Conservation (phyloP, 306 rosid species). For the Cucumis melo region DNA sequence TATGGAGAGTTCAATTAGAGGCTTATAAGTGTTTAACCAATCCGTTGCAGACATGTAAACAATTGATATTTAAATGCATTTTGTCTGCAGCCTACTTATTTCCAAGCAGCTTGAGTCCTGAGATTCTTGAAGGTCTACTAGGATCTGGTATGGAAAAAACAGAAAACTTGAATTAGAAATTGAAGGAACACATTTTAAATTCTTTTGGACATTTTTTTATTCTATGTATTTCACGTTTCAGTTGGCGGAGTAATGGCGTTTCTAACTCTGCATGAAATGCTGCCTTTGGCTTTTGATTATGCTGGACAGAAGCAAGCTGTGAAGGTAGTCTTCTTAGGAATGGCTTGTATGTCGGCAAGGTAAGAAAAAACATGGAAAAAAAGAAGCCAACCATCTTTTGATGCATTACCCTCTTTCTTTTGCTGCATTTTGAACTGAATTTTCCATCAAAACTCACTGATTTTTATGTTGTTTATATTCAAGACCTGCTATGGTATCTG, state of each 20-base stretch:
- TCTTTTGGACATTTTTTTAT: constrained; percentile 1
- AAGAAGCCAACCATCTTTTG: neutral
- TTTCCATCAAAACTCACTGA: neutral
- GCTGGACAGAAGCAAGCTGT: constrained; percentile 89
- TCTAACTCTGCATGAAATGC: constrained; percentile 87
- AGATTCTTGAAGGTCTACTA: constrained; percentile 85
- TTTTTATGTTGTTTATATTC: neutral
- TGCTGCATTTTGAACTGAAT: neutral
- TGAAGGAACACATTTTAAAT: neutral
- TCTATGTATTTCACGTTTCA: constrained; percentile 14
- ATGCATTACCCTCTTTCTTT: neutral
- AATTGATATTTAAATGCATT: neutral
- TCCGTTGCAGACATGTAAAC: neutral
- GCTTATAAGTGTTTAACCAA: neutral
- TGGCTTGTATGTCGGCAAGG: constrained; percentile 99
- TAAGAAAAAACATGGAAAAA: constrained; percentile 13
- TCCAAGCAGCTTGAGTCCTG: constrained; percentile 86
- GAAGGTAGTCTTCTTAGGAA: constrained; percentile 85
- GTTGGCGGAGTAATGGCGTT: constrained; percentile 98
- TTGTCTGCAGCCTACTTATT: constrained; percentile 65
- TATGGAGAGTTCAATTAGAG: neutral
- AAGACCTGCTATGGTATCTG: neutral
- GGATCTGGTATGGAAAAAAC: constrained; percentile 59
- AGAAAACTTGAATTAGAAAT: neutral
- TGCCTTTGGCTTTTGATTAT: constrained; percentile 88